These are phyloP conservation scores for Borovskyia barvae DNA, from an alignment of 208 protist species.

Conservation along the genomic window DNA sequence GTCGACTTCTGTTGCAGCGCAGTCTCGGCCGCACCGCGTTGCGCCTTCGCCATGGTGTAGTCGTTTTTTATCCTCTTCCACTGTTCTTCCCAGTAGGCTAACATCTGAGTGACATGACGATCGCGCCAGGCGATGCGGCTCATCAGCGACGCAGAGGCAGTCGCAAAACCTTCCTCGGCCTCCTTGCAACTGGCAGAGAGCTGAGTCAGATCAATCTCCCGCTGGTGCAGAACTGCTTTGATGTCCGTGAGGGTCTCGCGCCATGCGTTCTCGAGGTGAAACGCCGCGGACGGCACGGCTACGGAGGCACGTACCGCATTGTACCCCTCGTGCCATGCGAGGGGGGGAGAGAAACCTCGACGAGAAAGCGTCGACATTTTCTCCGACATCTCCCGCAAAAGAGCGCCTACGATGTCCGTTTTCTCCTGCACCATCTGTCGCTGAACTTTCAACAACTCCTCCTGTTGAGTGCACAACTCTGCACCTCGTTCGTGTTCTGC, in stretches of 20 bases:
- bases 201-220: conserved; percentile 24
- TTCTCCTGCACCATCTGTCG: not conserved
- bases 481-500: too few relatives aligned
- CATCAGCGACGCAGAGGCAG: conserved; percentile 17
- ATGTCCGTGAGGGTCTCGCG: conserved; percentile 21
- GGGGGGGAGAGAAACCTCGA: not conserved
- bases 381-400: not conserved
- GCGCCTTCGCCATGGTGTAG: conserved; percentile 36
- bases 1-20: conserved; percentile 23
- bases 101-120: conserved; percentile 20
- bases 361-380: not conserved
- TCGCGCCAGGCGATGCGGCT: conserved; percentile 44
- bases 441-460: not conserved
- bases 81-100: conserved; percentile 35
- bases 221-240: conserved; percentile 25
- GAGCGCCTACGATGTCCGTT: not conserved
- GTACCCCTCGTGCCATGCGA: conserved; percentile 3
- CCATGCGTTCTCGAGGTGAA: not conserved
- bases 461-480: too few relatives aligned
- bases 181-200: conserved; percentile 23
- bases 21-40: conserved; percentile 7
- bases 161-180: conserved; percentile 19
- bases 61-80: conserved; percentile 20
- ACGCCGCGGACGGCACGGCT: not conserved
- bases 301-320: not conserved